Base-by-base conservation (phyloP, 108 stramenopile genomes). In the Pseudonitzschia multiseries region DNA sequence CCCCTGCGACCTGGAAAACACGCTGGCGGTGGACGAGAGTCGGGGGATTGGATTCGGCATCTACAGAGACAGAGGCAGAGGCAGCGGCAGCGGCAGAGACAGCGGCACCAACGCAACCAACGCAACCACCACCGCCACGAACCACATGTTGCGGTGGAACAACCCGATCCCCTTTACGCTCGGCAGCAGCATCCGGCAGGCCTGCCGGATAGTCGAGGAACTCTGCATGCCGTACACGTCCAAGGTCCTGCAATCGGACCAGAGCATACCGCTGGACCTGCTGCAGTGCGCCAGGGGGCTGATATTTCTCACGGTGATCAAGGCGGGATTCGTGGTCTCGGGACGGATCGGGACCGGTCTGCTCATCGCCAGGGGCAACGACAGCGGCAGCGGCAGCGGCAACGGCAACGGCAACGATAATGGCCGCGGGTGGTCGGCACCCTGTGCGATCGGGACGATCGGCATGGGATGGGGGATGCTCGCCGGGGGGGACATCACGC, bases 401-500 rank as follows among this genome's bases (percentile, higher is more conserved):
- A n/a, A n/a, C n/a, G n/a, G 77, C 20, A 77, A 76, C 28, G 32
- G 36, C 17, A 48, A 74, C 42, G 76, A 78, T 21, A 24, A 10
- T 2, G 31, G 36, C 36, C 4, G 36, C 36, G 36, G 43, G 59
- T 54, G 89, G 92, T 89, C 79, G 60, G 84, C 92, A 61, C 92
- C 92, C 13, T 75, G 59, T 43, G 92, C 92, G 13, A 44, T 93
- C 52, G 86, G 89, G 20, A 87, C 87, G 10, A 78, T 87, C 9
- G 92, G 92, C 8, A 71, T 90, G 65, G 88, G 88, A 32, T 93
- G 85, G 83, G 92, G 92, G 24, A 78, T 80, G 53, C 73, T 85
- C 60, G 82, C 86, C 14, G 96, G 96, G 21, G 94, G 86, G 32
- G 85, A 86, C 69, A 78, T 93, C 10, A 93, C 96, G 40, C 84